Evolutionary conservation across 768 basidiomycete species (phyloP).

Genomic region (Podaxis mareebaensis): DNA sequence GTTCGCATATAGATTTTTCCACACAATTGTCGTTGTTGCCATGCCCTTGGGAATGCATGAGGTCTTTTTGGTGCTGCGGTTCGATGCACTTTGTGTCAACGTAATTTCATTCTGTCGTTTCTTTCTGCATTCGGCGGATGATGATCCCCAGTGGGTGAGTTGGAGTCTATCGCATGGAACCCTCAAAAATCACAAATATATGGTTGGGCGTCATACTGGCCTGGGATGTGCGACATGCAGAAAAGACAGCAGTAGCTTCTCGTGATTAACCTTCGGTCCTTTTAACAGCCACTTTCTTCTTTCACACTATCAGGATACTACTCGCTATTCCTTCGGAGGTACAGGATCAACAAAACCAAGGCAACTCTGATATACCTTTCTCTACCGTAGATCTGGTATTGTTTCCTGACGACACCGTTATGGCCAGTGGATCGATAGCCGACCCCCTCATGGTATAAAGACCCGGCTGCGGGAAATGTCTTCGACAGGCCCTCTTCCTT

Average conservation of each 20-base stretch:
- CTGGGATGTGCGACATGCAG: not conserved
- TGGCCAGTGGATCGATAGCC: not conserved
- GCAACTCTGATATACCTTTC: conserved; percentile 10
- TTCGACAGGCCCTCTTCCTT: conserved; percentile 6
- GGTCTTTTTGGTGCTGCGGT: not conserved
- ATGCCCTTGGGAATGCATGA: conserved; percentile 9
- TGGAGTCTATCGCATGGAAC: not conserved
- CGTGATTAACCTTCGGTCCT: not conserved
- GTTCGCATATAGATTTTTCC: conserved; percentile 46
- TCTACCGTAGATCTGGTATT: not conserved
- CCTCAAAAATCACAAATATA: not conserved
- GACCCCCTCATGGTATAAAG: not conserved
- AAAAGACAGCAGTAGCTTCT: not conserved
- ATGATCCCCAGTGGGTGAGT: not conserved
- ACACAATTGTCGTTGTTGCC: conserved; percentile 9
- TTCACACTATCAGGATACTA: not conserved
- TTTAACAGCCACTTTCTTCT: not conserved
- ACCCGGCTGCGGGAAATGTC: not conserved
- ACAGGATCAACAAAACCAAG: conserved; percentile 14
- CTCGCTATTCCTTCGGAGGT: not conserved
- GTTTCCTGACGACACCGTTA: conserved; percentile 5
- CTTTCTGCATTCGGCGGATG: not conserved
- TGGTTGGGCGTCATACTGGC: not conserved
- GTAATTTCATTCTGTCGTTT: not conserved
- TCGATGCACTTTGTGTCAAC: not conserved